Evolutionary conservation across 2,329 filamentous ascomycete genomes (phyloP), one percentile per base, ranked within the genome.

Genomic region (Pseudogymnoascus sp.): DNA sequence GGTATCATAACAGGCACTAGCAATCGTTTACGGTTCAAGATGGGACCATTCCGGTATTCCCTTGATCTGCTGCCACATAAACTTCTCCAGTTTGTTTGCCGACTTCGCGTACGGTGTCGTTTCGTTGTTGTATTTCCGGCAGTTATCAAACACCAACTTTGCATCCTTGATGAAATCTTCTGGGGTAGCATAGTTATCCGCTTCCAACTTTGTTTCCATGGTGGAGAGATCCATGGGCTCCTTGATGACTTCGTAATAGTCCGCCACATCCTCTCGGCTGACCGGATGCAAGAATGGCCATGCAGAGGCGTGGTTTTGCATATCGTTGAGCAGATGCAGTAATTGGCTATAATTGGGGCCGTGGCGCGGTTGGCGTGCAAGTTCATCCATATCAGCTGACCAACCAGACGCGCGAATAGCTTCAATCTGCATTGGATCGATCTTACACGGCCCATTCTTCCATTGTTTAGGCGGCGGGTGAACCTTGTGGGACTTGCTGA

Each of bases 211-310:
- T 68, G 85, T 86, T 75, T 97, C 94, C 93, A 99, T 97, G 21
- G 92, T 97, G 58, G 85, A 87, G 58, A 97, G 80, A 72, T 97
- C 94, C 94, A 99, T 99, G 37, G 94, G 94, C 74, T 96, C 89
- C 72, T 92, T 92, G 79, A 99, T 99, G 65, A 97, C 92, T 64
- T 96, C 91, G 78, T 97, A 97, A 77, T 99, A 99, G 74, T 99
- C 94, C n/a, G 91, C 87, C 0, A 99, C 94, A 67, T 97, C 94
- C 70, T 99, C 94, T 67, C 88, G 87, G 73, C 95, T 97, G 67
- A 99, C 94, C 0, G 94, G 93, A 27, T 91, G 85, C 35, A 94
- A 82, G 79, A 99, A 99, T 0, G 94, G 94, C 94, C 94, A 99
- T 0, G 92, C 89, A 7, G 89, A 88, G 68, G 87, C 87, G 76